Evolutionary conservation across 805 yeast species (phyloP).

Genomic region (Candida insectorum): DNA sequence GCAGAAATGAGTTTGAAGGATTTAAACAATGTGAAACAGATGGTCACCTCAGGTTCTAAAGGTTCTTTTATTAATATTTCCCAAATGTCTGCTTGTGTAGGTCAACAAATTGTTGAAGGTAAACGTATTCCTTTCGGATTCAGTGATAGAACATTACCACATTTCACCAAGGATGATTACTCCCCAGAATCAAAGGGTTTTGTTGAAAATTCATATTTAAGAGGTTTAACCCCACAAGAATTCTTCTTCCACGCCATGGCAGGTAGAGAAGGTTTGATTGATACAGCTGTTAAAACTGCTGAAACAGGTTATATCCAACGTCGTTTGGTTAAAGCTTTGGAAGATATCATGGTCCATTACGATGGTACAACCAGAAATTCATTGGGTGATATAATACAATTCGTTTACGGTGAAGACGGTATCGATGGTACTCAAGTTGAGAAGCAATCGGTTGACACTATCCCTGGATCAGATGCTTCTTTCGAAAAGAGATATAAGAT

Average conservation of each 20-base stretch:
- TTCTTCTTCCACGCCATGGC: conserved; percentile 99
- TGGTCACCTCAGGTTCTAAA: conserved; percentile 98
- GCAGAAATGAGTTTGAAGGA: conserved; percentile 96
- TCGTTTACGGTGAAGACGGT: conserved; percentile 98
- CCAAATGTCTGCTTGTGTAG: conserved; percentile 99
- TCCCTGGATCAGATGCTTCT: conserved; percentile 84
- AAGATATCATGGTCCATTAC: conserved; percentile 96
- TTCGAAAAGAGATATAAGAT: conserved; percentile 84
- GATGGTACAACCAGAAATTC: conserved; percentile 99
- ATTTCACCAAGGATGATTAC: conserved; percentile 96
- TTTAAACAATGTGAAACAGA: conserved; percentile 93
- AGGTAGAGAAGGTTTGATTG: conserved; percentile 99
- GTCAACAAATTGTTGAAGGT: conserved; percentile 99
- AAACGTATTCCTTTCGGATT: conserved; percentile 98
- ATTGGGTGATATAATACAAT: conserved; percentile 92
- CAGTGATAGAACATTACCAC: conserved; percentile 94
- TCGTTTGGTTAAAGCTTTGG: conserved; percentile 94
- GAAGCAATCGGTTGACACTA: conserved; percentile 90
- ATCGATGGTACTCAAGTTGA: conserved; percentile 98
- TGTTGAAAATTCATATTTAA: conserved; percentile 92
- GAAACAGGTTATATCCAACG: conserved; percentile 99
- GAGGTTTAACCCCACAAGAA: conserved; percentile 98
- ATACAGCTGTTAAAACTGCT: conserved; percentile 98
- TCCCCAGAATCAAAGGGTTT: conserved; percentile 98
- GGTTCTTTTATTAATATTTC: conserved; percentile 99